Evolutionary conservation across 495 filamentous ascomycete genomes (phyloP).

Genomic region (Mycothermus thermophilus): DNA sequence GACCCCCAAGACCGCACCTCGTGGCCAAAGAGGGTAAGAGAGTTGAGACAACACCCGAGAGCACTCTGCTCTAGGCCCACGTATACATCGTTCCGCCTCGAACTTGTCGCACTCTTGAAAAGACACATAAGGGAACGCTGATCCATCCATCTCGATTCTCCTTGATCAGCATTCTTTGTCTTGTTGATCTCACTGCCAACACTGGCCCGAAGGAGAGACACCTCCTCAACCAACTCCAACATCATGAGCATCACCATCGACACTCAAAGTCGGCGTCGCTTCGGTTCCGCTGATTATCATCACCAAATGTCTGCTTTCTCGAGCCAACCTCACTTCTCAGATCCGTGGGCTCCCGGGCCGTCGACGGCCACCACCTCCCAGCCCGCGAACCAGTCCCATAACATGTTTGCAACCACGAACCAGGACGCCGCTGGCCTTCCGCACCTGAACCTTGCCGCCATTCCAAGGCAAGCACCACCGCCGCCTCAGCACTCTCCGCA

Average conservation of each 20-base stretch:
- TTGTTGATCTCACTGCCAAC: constrained; percentile 5
- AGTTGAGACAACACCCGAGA: constrained; percentile 25
- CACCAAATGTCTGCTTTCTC: constrained; percentile 46
- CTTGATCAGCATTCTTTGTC: constrained; percentile 4
- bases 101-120: constrained; percentile 27
- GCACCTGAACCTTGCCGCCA: constrained; percentile 31
- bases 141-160: constrained; percentile 41
- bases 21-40: constrained; percentile 27
- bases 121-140: constrained; percentile 71
- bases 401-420: constrained; percentile 39
- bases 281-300: constrained; percentile 70
- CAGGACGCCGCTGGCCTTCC: constrained; percentile 18
- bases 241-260: constrained; percentile 82
- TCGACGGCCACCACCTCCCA: constrained; percentile 16
- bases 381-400: constrained; percentile 29
- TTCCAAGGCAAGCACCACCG: constrained; percentile 25
- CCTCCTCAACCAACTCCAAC: constrained; percentile 7
- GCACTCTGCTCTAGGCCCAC: constrained; percentile 19
- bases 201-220: constrained; percentile 7
- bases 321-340: constrained; percentile 73
- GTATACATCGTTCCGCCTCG: constrained; percentile 21
- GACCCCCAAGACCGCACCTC: neutral
- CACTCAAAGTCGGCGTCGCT: constrained; percentile 60
- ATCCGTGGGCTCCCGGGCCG: constrained; percentile 69
- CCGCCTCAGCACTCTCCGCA: constrained; percentile 1